Evolutionary conservation across 345 rosid species (phyloP).

Genomic region (Syzygium grande): DNA sequence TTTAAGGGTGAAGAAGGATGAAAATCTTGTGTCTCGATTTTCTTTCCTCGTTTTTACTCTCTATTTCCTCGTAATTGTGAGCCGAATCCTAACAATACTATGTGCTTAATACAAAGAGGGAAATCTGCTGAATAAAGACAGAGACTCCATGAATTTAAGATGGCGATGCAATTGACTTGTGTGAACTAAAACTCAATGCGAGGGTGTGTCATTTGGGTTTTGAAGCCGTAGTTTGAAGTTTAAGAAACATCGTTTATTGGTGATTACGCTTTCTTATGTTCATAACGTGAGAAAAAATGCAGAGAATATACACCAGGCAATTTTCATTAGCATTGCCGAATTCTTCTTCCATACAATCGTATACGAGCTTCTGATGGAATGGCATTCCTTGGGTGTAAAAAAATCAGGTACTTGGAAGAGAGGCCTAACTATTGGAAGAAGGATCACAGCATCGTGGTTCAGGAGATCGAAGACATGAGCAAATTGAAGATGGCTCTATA

Average conservation of each 20-base stretch:
- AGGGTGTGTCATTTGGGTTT: background rate
- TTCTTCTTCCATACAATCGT: background rate
- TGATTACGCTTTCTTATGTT: background rate
- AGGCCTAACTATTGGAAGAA: constrained; percentile 56
- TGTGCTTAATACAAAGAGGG: background rate
- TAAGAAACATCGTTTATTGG: background rate
- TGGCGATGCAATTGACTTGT: background rate
- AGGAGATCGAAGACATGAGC: constrained; percentile 63
- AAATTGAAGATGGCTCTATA: constrained; percentile 58
- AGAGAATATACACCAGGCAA: background rate
- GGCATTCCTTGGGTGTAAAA: background rate
- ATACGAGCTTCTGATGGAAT: background rate
- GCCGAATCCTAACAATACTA: no score
- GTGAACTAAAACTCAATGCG: background rate
- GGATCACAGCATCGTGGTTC: constrained; percentile 34
- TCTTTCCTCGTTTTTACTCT: no score
- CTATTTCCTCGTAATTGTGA: no score
- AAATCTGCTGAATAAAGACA: background rate
- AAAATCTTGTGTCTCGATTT: no score
- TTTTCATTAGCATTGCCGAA: background rate
- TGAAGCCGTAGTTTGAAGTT: background rate
- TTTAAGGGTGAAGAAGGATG: no score
- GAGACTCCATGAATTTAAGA: background rate
- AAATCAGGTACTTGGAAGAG: constrained; percentile 57
- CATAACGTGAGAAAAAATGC: background rate